phyloP scores from a whole-genome alignment of 2,329 filamentous ascomycete genomes.

The Anthostomella pinea region DNA sequence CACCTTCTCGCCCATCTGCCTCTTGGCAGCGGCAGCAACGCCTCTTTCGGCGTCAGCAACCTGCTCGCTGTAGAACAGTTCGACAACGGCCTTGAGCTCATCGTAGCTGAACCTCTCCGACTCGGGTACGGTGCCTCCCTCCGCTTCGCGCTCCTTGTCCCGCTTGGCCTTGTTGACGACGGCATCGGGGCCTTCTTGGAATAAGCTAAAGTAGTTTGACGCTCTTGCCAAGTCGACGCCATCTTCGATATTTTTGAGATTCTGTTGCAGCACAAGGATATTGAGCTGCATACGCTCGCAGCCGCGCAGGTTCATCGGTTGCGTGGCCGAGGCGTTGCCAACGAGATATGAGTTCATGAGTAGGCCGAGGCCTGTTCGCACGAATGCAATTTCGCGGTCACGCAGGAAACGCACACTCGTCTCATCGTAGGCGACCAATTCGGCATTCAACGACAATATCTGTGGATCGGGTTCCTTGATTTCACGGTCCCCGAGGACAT shows the following conservation, averaged over 20 bases:
- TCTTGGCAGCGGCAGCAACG: conserved; percentile 62
- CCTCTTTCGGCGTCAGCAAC: conserved; percentile 65
- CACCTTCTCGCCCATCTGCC: conserved; percentile 68
- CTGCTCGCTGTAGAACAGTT: conserved; percentile 67
- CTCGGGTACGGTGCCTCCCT: conserved; percentile 33
- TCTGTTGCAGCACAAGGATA: conserved; percentile 92
- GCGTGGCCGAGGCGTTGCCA: conserved; percentile 65
- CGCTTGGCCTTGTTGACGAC: conserved; percentile 62
- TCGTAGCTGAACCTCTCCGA: conserved; percentile 58
- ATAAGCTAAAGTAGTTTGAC: conserved; percentile 67
- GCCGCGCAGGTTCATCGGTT: conserved; percentile 80
- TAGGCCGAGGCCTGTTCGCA: conserved; percentile 71
- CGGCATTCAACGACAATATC: conserved; percentile 79
- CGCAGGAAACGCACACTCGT: conserved; percentile 73
- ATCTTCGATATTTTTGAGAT: conserved; percentile 86
- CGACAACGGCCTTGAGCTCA: conserved; percentile 63
- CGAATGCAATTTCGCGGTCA: conserved; percentile 67
- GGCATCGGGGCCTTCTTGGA: conserved; percentile 61
- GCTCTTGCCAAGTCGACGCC: conserved; percentile 62
- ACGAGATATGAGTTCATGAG: conserved; percentile 81
- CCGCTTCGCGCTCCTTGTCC: conserved; percentile 32
- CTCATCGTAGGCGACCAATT: conserved; percentile 85
- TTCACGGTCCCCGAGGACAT: conserved; percentile 64
- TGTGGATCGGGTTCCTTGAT: conserved; percentile 75
- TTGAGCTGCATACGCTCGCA: conserved; percentile 89